Percentiles rank a stretch among this genome's conserved stretches.
phyloP scores from a whole-genome alignment of 768 basidiomycete genomes.

The Mycena kentingensis region DNA sequence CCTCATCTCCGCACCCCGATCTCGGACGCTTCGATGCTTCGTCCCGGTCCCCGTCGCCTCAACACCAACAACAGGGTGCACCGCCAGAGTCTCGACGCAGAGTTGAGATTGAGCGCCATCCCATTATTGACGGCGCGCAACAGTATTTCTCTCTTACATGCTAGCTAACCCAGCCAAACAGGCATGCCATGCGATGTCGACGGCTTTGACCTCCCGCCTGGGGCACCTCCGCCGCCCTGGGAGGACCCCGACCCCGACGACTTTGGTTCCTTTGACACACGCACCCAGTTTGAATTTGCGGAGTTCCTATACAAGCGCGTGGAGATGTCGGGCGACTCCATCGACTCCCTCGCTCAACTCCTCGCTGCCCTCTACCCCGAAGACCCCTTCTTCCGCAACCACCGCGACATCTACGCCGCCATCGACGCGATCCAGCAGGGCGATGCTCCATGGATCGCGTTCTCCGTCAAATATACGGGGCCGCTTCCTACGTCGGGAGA shows the following conservation, averaged over 20 bases:
- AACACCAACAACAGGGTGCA: not conserved
- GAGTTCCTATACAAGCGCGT: slow-evolving; percentile 6
- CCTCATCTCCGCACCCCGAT: too few relatives aligned
- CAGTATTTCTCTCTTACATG: too few relatives aligned
- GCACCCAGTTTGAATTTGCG: slow-evolving; percentile 14
- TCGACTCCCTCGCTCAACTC: slow-evolving; percentile 7
- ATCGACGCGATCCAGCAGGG: slow-evolving; percentile 9
- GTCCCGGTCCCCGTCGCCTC: not conserved
- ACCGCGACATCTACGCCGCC: not conserved
- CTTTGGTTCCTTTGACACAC: not conserved
- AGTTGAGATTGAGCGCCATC: slow-evolving; percentile 2
- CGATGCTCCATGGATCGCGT: slow-evolving; percentile 4
- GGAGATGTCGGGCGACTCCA: slow-evolving; percentile 1
- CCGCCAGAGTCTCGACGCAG: not conserved
- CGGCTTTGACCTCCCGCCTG: slow-evolving; percentile 7
- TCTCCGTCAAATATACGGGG: slow-evolving; percentile 4
- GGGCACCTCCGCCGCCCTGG: slow-evolving; percentile 1
- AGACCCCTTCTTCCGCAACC: not conserved
- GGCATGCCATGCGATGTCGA: slow-evolving; percentile 18
- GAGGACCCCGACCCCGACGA: not conserved
- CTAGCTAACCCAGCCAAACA: not conserved
- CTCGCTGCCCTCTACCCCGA: slow-evolving; percentile 5
- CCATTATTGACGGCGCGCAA: slow-evolving; percentile 11
- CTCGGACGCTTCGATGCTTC: too few relatives aligned
- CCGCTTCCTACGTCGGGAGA: slow-evolving; percentile 2